Conservation (phyloP, 768 basidiomycete genomes). For the Hypholoma fasciculare region DNA sequence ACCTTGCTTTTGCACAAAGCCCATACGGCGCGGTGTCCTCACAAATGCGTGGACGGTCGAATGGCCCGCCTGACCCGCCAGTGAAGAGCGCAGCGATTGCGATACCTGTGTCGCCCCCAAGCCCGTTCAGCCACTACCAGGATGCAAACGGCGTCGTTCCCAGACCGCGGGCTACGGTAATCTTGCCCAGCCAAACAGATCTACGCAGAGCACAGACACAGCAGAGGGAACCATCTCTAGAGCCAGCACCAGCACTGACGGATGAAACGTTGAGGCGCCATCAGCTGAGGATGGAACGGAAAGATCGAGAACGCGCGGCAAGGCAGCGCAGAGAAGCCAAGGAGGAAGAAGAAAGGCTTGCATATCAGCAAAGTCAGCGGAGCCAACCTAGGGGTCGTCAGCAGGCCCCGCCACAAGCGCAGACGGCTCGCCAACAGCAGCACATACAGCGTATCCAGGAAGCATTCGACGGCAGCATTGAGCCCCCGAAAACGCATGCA, state of each 20-base stretch:
- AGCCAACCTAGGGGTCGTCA: background rate
- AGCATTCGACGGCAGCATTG: constrained; percentile 35
- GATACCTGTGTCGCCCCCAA: constrained; percentile 30
- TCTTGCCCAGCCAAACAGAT: constrained; percentile 27
- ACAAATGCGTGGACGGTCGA: constrained; percentile 17
- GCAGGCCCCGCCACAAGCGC: constrained; percentile 1
- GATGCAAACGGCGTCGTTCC: constrained; percentile 24
- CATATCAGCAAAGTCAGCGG: background rate
- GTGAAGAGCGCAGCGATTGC: constrained; percentile 39
- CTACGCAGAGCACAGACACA: background rate
- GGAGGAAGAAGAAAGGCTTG: background rate
- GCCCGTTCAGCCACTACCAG: constrained; percentile 24
- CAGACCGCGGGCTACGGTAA: constrained; percentile 19
- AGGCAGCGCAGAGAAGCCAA: background rate
- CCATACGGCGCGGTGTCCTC: constrained; percentile 12
- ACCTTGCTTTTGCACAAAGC: constrained; percentile 46
- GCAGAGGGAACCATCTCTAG: background rate
- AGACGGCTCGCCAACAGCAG: constrained; percentile 27
- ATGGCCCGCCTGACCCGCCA: constrained; percentile 9
- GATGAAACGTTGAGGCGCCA: background rate
- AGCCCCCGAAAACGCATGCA: constrained; percentile 16
- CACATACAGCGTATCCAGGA: constrained; percentile 44
- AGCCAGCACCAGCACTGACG: background rate
- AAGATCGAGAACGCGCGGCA: constrained; percentile 1
- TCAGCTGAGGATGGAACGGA: background rate